Evolutionary conservation across 2,329 filamentous ascomycete genomes (phyloP).

Genomic region (Sarocladiaceae sp.): DNA sequence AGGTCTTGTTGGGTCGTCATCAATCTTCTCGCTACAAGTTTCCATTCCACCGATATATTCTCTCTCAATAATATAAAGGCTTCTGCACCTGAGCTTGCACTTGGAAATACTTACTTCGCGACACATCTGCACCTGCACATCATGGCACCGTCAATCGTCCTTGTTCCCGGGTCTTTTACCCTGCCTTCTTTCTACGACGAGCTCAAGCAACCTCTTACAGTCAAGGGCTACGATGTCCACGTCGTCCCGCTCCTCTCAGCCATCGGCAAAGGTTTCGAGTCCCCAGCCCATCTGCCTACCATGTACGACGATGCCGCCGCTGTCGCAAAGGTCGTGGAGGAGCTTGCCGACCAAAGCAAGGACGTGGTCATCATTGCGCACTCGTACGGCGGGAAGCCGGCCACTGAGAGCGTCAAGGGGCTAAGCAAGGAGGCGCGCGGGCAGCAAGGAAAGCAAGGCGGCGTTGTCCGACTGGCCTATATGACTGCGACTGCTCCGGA

Average conservation of each 20-base stretch:
- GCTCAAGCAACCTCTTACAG: background rate
- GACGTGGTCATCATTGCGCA: conserved; percentile 32
- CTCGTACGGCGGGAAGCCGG: conserved; percentile 30
- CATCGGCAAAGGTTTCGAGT: background rate
- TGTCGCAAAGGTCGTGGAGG: conserved; percentile 20
- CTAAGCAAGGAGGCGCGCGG: background rate
- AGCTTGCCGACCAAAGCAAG: conserved; percentile 26
- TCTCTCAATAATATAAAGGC: no score
- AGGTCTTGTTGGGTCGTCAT: no score
- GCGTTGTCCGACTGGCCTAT: background rate
- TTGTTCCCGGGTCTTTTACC: background rate
- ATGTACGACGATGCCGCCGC: conserved; percentile 25
- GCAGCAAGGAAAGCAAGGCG: background rate
- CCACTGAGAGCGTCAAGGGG: conserved; percentile 21
- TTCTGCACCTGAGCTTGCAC: no score
- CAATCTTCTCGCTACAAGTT: no score
- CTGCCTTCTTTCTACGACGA: background rate
- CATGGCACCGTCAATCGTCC: background rate
- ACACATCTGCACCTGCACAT: no score
- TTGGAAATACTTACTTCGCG: no score
- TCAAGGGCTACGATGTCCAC: background rate
- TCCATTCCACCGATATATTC: no score
- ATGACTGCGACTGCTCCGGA: background rate
- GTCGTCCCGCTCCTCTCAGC: background rate
- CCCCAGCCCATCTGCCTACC: conserved; percentile 6